These are phyloP conservation scores for Diutina siamensis DNA, from an alignment of 1,139 yeast species.

Conservation along the genomic window DNA sequence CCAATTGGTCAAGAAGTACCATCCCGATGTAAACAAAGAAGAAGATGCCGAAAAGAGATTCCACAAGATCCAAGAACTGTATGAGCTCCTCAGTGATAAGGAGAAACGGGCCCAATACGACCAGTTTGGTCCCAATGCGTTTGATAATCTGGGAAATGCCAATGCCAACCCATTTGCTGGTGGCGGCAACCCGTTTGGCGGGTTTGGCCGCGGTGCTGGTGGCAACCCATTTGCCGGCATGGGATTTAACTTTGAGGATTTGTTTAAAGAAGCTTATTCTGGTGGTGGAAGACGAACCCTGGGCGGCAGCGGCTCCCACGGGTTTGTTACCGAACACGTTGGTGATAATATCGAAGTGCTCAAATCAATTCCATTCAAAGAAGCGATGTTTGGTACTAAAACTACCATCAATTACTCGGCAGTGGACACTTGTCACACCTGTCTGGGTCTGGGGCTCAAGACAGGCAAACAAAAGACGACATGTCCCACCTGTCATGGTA, in stretches of 20 bases:
- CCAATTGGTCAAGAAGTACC: constrained; percentile 84
- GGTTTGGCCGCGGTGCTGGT: constrained; percentile 21
- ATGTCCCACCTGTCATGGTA: constrained; percentile 84
- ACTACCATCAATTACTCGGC: constrained; percentile 61
- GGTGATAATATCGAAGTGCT: constrained; percentile 86
- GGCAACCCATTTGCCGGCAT: constrained; percentile 35
- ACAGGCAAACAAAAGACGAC: constrained; percentile 64
- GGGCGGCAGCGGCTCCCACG: constrained; percentile 13
- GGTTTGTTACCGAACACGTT: constrained; percentile 60
- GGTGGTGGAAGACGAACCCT: constrained; percentile 33
- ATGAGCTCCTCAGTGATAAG: constrained; percentile 82
- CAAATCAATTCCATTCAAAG: constrained; percentile 68
- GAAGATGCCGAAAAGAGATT: constrained; percentile 78
- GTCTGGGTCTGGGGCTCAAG: constrained; percentile 81
- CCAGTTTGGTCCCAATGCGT: constrained; percentile 82
- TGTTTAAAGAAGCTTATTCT: constrained; percentile 66
- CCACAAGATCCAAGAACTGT: constrained; percentile 89
- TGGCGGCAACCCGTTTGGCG: constrained; percentile 30
- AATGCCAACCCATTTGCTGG: constrained; percentile 47
- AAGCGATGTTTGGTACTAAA: constrained; percentile 74
- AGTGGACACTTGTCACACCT: constrained; percentile 64
- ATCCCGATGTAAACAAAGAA: constrained; percentile 94
- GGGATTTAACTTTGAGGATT: constrained; percentile 72
- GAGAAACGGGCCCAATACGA: constrained; percentile 83
- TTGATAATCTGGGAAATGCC: constrained; percentile 43